Evolutionary conservation across 164 flowering plant species (phyloP).

Genomic region (Cinnamomum micranthum): DNA sequence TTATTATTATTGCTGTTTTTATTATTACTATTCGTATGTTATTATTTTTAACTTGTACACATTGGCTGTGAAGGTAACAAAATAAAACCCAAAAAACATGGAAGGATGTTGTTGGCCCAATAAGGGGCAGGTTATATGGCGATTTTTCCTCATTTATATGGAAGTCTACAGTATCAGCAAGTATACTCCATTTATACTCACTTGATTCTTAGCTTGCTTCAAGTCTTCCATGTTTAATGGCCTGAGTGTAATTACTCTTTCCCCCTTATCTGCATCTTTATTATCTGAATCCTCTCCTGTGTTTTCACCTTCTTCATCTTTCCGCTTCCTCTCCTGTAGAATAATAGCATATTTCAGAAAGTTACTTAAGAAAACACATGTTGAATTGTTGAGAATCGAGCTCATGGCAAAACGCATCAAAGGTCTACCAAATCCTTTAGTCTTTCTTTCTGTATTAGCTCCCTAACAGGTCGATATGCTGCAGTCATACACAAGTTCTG

Average conservation of each 20-base stretch:
- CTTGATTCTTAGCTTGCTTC: slow-evolving; percentile 94
- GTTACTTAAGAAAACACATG: not conserved
- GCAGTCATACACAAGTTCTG: slow-evolving; percentile 95
- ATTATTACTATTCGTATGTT: too few relatives aligned
- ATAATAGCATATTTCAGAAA: not conserved
- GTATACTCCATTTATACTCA: slow-evolving; percentile 18
- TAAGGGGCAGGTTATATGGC: too few relatives aligned
- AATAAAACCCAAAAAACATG: too few relatives aligned
- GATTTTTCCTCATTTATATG: too few relatives aligned
- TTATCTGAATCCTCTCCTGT: slow-evolving; percentile 35
- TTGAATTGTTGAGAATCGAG: not conserved
- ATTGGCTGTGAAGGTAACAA: too few relatives aligned
- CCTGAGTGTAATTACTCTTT: slow-evolving; percentile 53
- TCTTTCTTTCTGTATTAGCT: slow-evolving; percentile 81
- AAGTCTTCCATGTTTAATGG: slow-evolving; percentile 89
- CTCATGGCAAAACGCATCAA: too few relatives aligned
- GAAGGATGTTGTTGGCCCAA: too few relatives aligned
- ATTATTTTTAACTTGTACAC: too few relatives aligned
- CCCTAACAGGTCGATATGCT: slow-evolving; percentile 94
- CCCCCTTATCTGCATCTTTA: slow-evolving; percentile 46
- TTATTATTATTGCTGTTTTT: too few relatives aligned
- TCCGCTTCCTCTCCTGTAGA: slow-evolving; percentile 60
- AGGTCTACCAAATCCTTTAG: slow-evolving; percentile 59
- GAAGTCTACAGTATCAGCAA: not conserved
- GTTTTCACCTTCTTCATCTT: slow-evolving; percentile 42